These are phyloP conservation scores for Chlorella vulgaris DNA, from an alignment of 139 green algal species.

Conservation along the genomic window DNA sequence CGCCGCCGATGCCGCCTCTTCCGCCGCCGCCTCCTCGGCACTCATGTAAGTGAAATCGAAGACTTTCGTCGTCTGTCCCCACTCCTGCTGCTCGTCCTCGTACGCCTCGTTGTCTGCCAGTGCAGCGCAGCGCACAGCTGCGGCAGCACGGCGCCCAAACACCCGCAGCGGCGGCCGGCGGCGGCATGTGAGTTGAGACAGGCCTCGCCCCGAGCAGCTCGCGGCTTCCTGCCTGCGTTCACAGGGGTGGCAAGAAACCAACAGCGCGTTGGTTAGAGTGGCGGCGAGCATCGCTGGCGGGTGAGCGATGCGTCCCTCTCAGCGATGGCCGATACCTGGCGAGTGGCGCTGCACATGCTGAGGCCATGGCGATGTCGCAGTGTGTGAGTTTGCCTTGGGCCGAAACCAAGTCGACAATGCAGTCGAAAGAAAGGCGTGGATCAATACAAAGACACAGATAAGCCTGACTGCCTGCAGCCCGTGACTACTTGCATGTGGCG, in stretches of 20 bases:
- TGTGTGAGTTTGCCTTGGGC: no score
- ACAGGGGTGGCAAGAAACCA: neutral
- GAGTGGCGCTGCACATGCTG: no score
- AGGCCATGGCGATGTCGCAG: no score
- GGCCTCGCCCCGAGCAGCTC: neutral
- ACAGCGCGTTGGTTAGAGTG: neutral
- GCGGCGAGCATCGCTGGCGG: no score
- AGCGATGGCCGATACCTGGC: no score
- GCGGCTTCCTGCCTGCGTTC: constrained; percentile 8
- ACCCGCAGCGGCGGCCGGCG: neutral
- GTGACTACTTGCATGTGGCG: no score
- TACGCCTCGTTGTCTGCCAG: neutral
- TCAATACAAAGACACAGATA: no score
- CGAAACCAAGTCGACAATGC: no score
- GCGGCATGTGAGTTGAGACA: neutral
- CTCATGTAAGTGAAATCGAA: constrained; percentile 26
- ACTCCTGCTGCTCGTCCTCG: neutral
- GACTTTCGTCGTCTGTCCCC: neutral
- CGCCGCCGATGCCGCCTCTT: constrained; percentile 13
- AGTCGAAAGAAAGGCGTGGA: no score
- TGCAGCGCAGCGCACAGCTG: neutral
- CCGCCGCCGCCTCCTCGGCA: neutral
- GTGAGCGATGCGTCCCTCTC: no score
- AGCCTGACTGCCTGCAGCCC: no score
- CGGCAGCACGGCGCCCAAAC: neutral